Evolutionary conservation across 345 rosid genomes (phyloP), one percentile per base, ranked within the genome.

Genomic region (Reutealis trisperma): DNA sequence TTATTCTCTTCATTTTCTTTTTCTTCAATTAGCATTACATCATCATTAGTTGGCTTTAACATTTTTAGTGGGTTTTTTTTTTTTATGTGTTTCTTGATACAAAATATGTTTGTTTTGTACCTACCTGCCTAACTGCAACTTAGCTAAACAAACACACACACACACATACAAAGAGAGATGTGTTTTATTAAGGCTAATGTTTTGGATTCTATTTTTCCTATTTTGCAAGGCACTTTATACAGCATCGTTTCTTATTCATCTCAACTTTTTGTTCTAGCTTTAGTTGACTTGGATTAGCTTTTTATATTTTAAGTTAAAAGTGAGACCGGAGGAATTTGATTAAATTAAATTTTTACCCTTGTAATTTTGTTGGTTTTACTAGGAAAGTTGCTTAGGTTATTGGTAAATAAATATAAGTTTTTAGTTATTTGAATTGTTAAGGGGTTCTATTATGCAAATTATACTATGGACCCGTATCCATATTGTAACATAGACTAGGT

Each of bases 121-220:
- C 90, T 67, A 85, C 90, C 91, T 81, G 84, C 84, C 65, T 81
- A 91, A 89, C 93, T 81, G 94, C 85, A 86, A 84, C 60, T 76
- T 73, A 72, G 79, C 1, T 1, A 27, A 27, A 27, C 30, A 27
- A 1, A 27, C 1, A 27, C 74, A 80, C 64, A 69, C 60, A 25
- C n/a, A 51, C 2, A 49, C 63, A 65, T 42, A 73, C 69, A 47
- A 47, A 67, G 19, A 45, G 30, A 60, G 19, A 19, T 57, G 66
- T 10, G 21, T 80, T 77, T 65, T 61, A 24, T 47, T 64, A 67
- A 79, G 88, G 70, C 78, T 24, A 15, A 73, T 65, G 84, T 80
- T 82, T 75, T 84, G 83, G 80, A 73, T 78, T 80, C 79, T 14
- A 1, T n/a, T 44, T 71, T 84, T 25, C 67, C 86, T 11, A 11